Percentiles rank a stretch among this genome's conserved stretches.
These are phyloP conservation scores for Colletotrichum costaricense DNA, from an alignment of 2,329 filamentous ascomycete genomes.

Conservation along the genomic window DNA sequence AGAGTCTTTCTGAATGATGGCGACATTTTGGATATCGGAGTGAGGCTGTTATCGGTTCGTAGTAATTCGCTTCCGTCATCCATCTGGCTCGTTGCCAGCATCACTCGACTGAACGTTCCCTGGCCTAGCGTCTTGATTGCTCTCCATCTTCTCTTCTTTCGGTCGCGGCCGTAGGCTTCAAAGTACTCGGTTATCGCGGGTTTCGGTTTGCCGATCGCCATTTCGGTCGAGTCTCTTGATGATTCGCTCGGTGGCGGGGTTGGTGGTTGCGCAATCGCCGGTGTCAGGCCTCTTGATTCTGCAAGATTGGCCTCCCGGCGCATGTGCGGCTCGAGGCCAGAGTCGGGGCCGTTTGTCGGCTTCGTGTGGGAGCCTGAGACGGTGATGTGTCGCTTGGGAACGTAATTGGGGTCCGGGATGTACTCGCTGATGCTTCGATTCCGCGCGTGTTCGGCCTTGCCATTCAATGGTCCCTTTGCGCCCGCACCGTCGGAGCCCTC, in stretches of 20 bases:
- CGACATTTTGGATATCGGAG: slow-evolving; percentile 52
- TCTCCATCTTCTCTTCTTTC: slow-evolving; percentile 81
- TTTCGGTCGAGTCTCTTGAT: slow-evolving; percentile 58
- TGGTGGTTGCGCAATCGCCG: slow-evolving; percentile 70
- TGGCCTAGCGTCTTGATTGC: slow-evolving; percentile 86
- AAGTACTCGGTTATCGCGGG: slow-evolving; percentile 70
- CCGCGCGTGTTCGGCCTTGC: slow-evolving; percentile 52
- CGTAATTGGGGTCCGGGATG: slow-evolving; percentile 75
- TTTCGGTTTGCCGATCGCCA: slow-evolving; percentile 54
- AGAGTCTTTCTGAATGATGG: slow-evolving; percentile 75
- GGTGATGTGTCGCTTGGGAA: slow-evolving; percentile 78
- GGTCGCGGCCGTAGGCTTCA: slow-evolving; percentile 74
- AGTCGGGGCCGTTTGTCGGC: slow-evolving; percentile 48
- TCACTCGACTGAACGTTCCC: slow-evolving; percentile 94
- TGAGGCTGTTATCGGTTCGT: slow-evolving; percentile 48
- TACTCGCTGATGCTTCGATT: slow-evolving; percentile 94
- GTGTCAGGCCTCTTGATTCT: slow-evolving; percentile 78
- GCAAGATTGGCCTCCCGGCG: slow-evolving; percentile 86
- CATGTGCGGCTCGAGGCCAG: slow-evolving; percentile 58
- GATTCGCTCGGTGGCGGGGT: slow-evolving; percentile 87
- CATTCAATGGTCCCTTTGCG: slow-evolving; percentile 38
- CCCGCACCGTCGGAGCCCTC: slow-evolving; percentile 40
- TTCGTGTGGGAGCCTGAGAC: slow-evolving; percentile 72
- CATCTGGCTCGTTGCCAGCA: slow-evolving; percentile 86
- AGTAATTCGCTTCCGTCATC: slow-evolving; percentile 56